A percentile compares a stretch with the other conserved stretches of the same genome.
Conservation (phyloP, 768 basidiomycete species). For the Pleurotus eryngii region DNA sequence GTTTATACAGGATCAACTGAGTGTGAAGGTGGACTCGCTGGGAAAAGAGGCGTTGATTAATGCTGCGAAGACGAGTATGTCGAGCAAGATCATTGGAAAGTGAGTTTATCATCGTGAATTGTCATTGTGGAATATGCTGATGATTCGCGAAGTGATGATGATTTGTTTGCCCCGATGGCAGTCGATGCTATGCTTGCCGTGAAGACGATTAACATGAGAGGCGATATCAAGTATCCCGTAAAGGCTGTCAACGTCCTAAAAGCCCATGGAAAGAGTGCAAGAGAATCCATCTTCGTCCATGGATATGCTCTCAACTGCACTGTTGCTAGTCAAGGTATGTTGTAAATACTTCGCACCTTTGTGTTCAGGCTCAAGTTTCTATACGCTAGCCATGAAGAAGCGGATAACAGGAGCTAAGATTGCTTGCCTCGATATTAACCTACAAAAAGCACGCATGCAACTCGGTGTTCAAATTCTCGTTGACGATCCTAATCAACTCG, state of each 20-base stretch:
- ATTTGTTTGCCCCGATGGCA: conserved; percentile 97
- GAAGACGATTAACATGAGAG: conserved; percentile 87
- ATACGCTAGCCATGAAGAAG: conserved; percentile 87
- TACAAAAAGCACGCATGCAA: conserved; percentile 96
- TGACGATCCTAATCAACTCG: conserved; percentile 93
- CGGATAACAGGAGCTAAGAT: conserved; percentile 92
- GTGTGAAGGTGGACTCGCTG: conserved; percentile 89
- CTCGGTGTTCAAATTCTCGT: conserved; percentile 96
- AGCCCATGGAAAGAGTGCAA: conserved; percentile 93
- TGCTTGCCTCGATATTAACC: conserved; percentile 96
- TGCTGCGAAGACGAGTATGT: conserved; percentile 97
- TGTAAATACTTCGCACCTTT: neutral
- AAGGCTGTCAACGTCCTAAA: conserved; percentile 99
- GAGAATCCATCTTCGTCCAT: conserved; percentile 91
- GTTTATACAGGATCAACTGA: conserved; percentile 97
- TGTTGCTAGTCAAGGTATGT: conserved; percentile 93
- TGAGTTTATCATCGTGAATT: conserved; percentile 39
- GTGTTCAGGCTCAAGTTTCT: neutral
- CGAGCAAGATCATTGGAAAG: conserved; percentile 97
- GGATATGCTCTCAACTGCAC: conserved; percentile 99
- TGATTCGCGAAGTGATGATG: conserved; percentile 71
- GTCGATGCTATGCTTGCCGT: conserved; percentile 99
- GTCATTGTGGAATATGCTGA: neutral
- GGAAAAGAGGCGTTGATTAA: conserved; percentile 92
- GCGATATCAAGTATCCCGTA: conserved; percentile 98